Conservation (phyloP, 768 basidiomycete species). For the Lactifluus pinguis region DNA sequence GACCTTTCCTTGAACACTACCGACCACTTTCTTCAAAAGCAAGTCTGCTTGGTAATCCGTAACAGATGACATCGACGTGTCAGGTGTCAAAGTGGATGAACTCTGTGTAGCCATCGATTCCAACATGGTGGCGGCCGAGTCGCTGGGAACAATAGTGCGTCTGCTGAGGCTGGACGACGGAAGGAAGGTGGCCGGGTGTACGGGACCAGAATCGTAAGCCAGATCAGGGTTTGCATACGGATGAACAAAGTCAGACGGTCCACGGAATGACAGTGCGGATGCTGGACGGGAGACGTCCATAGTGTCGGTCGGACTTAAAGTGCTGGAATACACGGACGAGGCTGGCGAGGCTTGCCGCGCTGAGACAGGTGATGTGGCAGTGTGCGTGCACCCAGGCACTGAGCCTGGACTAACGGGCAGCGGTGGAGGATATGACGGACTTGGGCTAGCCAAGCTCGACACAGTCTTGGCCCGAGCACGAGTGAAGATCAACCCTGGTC, state of each 20-base stretch:
- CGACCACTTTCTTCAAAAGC: constrained; percentile 8
- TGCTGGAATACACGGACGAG: constrained; percentile 13
- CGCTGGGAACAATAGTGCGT: constrained; percentile 9
- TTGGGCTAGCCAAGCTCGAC: constrained; percentile 18
- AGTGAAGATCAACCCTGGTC: constrained; percentile 37
- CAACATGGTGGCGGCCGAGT: constrained; percentile 13
- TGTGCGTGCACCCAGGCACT: background rate
- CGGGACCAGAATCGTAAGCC: constrained; percentile 27
- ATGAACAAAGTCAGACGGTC: constrained; percentile 37
- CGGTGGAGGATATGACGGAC: constrained; percentile 10
- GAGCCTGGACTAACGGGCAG: constrained; percentile 11
- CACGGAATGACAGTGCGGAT: constrained; percentile 12
- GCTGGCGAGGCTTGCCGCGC: constrained; percentile 14
- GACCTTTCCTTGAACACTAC: constrained; percentile 14
- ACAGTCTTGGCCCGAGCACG: constrained; percentile 29
- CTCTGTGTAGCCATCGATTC: constrained; percentile 29
- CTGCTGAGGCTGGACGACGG: constrained; percentile 23
- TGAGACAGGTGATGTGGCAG: background rate
- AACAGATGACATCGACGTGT: constrained; percentile 17
- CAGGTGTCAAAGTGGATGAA: constrained; percentile 24
- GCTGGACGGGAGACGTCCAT: constrained; percentile 19
- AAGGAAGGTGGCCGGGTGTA: constrained; percentile 25
- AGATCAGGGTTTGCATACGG: constrained; percentile 80
- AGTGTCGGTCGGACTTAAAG: constrained; percentile 15
- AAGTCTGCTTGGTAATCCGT: constrained; percentile 10